phyloP scores from a whole-genome alignment of 306 rosid species.

The Gleditsia sinensis region DNA sequence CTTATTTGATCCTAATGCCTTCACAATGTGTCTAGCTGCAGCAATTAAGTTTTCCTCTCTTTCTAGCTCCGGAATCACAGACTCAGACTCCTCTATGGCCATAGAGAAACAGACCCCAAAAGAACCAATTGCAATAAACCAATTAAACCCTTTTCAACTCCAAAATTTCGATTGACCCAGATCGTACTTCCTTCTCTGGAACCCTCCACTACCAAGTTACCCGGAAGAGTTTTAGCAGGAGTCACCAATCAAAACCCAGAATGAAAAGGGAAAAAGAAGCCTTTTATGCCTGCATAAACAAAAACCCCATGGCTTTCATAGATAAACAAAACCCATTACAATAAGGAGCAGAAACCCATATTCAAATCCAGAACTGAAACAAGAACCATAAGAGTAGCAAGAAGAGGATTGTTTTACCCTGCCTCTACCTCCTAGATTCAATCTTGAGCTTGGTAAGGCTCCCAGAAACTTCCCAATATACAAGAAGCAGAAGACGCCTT shows the following conservation, averaged over 20 bases:
- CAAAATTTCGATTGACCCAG: constrained; percentile 19
- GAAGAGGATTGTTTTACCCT: not conserved
- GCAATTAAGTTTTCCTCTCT: constrained; percentile 75
- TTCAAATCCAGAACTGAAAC: constrained; percentile 22
- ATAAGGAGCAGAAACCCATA: not conserved
- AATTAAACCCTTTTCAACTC: constrained; percentile 32
- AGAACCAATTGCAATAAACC: constrained; percentile 14
- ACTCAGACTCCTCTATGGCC: constrained; percentile 58
- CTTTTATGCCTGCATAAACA: constrained; percentile 31
- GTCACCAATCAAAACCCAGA: constrained; percentile 27
- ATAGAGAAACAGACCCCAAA: constrained; percentile 39
- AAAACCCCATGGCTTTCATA: not conserved
- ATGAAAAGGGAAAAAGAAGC: constrained; percentile 24
- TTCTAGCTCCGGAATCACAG: constrained; percentile 55
- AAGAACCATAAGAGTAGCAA: constrained; percentile 14
- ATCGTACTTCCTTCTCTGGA: constrained; percentile 20
- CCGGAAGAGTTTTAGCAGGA: constrained; percentile 29
- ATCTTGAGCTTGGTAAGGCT: not conserved
- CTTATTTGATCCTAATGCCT: constrained; percentile 68
- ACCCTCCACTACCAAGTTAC: constrained; percentile 9
- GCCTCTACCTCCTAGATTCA: not conserved
- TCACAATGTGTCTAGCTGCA: constrained; percentile 67
- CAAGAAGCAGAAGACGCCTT: not conserved
- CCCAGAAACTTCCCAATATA: constrained; percentile 4
- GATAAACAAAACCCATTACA: constrained; percentile 25